Base-by-base conservation (phyloP, 2,329 filamentous ascomycete genomes). In the Leptographium lundbergii region DNA sequence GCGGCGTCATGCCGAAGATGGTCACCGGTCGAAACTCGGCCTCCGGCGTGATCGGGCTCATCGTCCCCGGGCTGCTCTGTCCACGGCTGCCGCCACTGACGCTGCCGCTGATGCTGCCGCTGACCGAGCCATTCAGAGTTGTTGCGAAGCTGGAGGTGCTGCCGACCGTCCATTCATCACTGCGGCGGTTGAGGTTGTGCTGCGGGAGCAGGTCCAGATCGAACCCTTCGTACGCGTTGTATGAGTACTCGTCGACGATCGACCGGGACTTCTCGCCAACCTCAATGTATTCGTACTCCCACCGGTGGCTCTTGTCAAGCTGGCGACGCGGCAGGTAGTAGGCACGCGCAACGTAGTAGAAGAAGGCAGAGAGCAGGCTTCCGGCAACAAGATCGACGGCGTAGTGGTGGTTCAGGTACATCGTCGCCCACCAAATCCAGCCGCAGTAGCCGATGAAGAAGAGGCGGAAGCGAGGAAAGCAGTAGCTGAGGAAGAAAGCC, bases 401-500 rank as follows among this genome's bases (percentile, higher is more conserved):
- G 70, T 97, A 97, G 75, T 97, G 92, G 73, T 97, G 92, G 68
- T 89, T 95, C 57, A 97, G 82, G 70, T 97, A 96, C 90, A 97
- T 96, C 65, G 92, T 97, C 14, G 91, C 88, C 91, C 92, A 97
- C 89, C 91, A 96, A 67, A 96, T 85, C 92, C 92, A 96, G 69
- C 88, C 81, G 52, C 88, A 87, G 72, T 96, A 97, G 63, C 81
- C 78, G 63, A 91, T 81, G 73, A 95, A 95, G 57, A 94, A 73
- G 14, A 86, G 84, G 65, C 88, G 85, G 65, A 95, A 81, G 62
- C 83, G 84, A 5, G 92, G 92, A 77, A 97, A 96, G 70, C 89
- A 85, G 73, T 95, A 87, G 72, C 87, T 89, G 85, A 97, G 88
- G 77, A 96, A 96, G 19, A 96, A 80, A 25, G 89, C 91, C 71